Base-by-base conservation (phyloP, 73 alveolate genomes). In the Paramecium tetraurelia region DNA sequence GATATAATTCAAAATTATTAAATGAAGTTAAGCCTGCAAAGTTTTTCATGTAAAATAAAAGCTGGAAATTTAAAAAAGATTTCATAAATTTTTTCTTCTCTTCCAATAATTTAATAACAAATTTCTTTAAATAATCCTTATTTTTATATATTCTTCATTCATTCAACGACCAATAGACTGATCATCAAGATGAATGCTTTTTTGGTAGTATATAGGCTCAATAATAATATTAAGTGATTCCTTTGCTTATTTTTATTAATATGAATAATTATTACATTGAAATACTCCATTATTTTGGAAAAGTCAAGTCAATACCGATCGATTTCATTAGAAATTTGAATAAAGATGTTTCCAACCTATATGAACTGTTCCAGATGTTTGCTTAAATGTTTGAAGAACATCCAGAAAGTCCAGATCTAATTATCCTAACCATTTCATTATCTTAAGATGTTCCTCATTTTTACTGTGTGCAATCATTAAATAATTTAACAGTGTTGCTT, bases 241-340 rank as follows among this genome's bases (percentile, higher is more conserved):
- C 12, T 27, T 36, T 72, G 33, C 86, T 33, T 68, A 68, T 36
- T 72, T 35, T 36, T 72, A 72, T 29, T 72, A 72, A 35, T 72
- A 72, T 72, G 59, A 72, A 72, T 33, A 36, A 72, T 72, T 33
- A 72, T 72, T 72, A 72, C 68, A 33, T 63, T 63, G 84, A 63
- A 22, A 27, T 63, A 63, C 63, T 80, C 70, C 63, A 43, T 2
- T 21, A 80, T 41, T 22, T 48, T 9, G 72, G 27, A 43, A 43
- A 80, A 22, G 18, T 46, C 10, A 31, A 14, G 33, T 3, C 76
- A 44, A 80, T 80, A 27, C 43, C 72, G 1, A 24, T 18, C 12
- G 46, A 80, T 59, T 31, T 80, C 44, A 43, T 40, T 10, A 80
- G 22, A 80, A 48, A 40, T 80, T 18, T 48, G 75, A 80, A 48